Percentiles rank a stretch among this genome's conserved stretches.
Conservation (phyloP, 2,329 filamentous ascomycete species). For the Plectosphaerella plurivora region DNA sequence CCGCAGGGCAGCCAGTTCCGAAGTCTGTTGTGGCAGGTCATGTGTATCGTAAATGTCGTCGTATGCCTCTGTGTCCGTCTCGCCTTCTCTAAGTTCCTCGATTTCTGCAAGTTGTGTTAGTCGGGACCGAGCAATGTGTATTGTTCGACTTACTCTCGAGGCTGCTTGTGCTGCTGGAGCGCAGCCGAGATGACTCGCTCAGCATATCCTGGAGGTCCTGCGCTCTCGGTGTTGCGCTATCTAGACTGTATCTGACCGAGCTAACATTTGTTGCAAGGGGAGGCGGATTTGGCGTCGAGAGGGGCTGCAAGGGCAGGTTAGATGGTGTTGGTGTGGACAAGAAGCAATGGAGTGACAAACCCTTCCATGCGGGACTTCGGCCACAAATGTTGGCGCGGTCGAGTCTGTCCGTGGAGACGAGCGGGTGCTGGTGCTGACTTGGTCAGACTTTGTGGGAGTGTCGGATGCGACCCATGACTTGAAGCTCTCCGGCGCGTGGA, state of each 20-base stretch:
- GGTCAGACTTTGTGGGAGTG: conserved; percentile 26
- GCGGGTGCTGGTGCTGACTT: conserved; percentile 21
- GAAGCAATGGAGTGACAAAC: too few relatives aligned
- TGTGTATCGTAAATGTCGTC: conserved; percentile 42
- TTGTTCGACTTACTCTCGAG: conserved; percentile 64
- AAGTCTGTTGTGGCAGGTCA: conserved; percentile 39
- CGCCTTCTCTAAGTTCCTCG: conserved; percentile 47
- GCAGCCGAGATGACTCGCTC: conserved; percentile 46
- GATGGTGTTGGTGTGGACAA: conserved; percentile 23
- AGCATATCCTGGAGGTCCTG: conserved; percentile 76
- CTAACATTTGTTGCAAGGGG: conserved; percentile 72
- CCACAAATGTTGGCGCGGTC: conserved; percentile 5
- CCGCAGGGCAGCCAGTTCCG: conserved; percentile 64
- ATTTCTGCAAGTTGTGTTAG: conserved; percentile 42
- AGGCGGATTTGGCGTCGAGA: conserved; percentile 45
- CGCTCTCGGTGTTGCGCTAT: conserved; percentile 73
- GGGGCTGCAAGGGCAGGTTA: conserved; percentile 34
- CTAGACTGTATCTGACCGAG: conserved; percentile 59
- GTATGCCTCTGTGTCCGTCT: conserved; percentile 52
- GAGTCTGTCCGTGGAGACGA: conserved; percentile 33
- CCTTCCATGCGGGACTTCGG: too few relatives aligned
- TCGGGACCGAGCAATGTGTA: background rate
- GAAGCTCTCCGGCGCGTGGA: conserved; percentile 84
- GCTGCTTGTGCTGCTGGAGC: conserved; percentile 67
- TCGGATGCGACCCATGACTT: conserved; percentile 60